Base-by-base conservation (phyloP, 129 eudicot genomes). In the Saposhnikovia divaricata region DNA sequence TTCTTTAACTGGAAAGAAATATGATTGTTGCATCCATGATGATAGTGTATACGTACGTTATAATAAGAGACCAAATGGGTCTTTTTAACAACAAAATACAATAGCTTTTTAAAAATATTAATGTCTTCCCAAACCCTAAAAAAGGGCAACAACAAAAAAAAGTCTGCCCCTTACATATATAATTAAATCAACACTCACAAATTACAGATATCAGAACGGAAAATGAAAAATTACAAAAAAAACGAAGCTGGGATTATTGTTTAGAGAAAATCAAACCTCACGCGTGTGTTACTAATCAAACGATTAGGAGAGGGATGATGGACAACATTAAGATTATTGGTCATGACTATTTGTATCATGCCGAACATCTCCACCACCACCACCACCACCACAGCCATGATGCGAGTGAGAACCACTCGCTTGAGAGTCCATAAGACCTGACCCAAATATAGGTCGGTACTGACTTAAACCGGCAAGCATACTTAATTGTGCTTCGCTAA, bases 271-370 rank as follows among this genome's bases (percentile, higher is more conserved):
- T 83, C 91, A 87, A 90, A 92, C 90, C 97, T 90, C 96, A 86
- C 91, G 93, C 87, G 96, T 85, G 96, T 84, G 90, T 82, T 82
- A 82, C 89, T 87, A 87, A 69, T 34, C 87, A 88, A 86, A 89
- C 93, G 74, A 34, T 51, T 51, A 5, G 61, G n/a, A 51, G 61
- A 51, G n/a, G 8, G 25, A 51, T 19, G 61, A 18, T 5, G n/a
- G 14, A 59, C 31, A 27, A 59, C 2, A 1, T 34, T 83, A 91
- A 9, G 98, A 91, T 66, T 86, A 91, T 66, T 86, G 88, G 84
- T 86, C 53, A 73, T 73, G 93, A 74, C 92, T 93, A 5, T 77
- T 83, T 9, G 85, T 84, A 69, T 91, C 98, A 77, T 88, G 90
- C 66, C 90, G 88, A 71, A 85, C 93, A 16, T 86, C 93, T 0